Base-by-base conservation (phyloP, 2,329 filamentous ascomycete genomes). In the Hypoxylon sp. region DNA sequence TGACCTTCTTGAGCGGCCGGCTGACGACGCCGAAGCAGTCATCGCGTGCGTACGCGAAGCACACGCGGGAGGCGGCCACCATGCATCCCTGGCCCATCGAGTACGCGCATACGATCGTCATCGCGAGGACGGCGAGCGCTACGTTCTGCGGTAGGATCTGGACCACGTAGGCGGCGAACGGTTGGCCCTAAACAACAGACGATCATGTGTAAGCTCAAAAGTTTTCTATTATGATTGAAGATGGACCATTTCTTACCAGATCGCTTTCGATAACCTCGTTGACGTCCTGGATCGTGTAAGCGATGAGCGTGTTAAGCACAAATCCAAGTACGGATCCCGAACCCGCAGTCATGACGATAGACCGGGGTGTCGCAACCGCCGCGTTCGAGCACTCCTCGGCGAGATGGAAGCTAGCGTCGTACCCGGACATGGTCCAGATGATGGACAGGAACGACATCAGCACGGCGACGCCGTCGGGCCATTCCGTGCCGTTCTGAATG, bases 351-450 rank as follows among this genome's bases (percentile, higher is more conserved):
- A 92, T 79, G 37, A 91, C 85, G 54, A 92, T 93, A 6, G 90
- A 90, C 11, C 90, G 85, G 0, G 90, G 90, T 8, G 88, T 85
- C 28, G 90, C 89, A 47, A 92, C 78, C 68, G 85, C 87, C 26
- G 90, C 90, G 69, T 92, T 92, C 62, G 87, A 88, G 76, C 90
- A 92, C 75, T 93, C 90, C 72, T 93, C 90, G 3, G 87, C 84
- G n/a, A 92, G 77, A 76, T 92, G 90, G 74, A 92, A 92, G 24
- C 69, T 71, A 11, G 71, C 71, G 24, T 74, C 73, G 52, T 75
- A 76, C 1, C 74, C 74, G 41, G 71, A 74, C 73, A 75, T 75
- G 4, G 74, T 76, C 73, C 73, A 76, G 34, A 75, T 75, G 50
- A 75, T 75, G 4, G 73, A 67, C 22, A 76, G 56, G 73, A 92